Conservation (phyloP, 2,329 filamentous ascomycete genomes). For the Nigrospora osmanthi region DNA sequence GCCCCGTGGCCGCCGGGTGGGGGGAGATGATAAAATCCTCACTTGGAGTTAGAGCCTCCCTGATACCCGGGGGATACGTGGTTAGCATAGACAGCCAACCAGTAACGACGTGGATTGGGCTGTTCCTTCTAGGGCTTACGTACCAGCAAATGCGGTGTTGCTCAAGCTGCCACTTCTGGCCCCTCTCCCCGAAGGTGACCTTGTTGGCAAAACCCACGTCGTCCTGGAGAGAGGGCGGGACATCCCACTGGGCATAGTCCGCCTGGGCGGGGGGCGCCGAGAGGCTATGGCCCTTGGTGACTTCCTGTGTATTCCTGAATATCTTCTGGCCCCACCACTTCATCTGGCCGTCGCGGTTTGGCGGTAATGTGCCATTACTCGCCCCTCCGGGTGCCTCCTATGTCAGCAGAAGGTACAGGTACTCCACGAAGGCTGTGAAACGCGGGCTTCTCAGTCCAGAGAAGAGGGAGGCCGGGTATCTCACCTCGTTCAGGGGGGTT, state of each 20-base stretch:
- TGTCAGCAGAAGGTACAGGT: too few species aligned
- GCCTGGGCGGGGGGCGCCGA: constrained; percentile 46
- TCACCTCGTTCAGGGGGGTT: constrained; percentile 32
- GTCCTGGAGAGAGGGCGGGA: constrained; percentile 43
- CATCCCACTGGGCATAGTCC: constrained; percentile 57
- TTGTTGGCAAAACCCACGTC: constrained; percentile 50
- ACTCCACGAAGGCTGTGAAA: too few species aligned
- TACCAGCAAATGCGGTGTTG: constrained; percentile 62
- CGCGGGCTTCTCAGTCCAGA: too few species aligned
- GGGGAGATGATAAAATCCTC: constrained; percentile 57
- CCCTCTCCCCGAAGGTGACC: constrained; percentile 51
- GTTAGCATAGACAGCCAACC: background rate
- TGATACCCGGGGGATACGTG: constrained; percentile 18
- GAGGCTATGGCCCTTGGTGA: constrained; percentile 42
- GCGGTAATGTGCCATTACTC: constrained; percentile 46
- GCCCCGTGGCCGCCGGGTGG: constrained; percentile 38
- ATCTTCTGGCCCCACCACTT: constrained; percentile 56
- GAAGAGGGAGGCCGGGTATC: too few species aligned
- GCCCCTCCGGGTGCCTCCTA: too few species aligned
- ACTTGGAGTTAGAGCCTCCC: constrained; percentile 58
- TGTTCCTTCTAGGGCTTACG: constrained; percentile 12
- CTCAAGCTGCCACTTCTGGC: constrained; percentile 47
- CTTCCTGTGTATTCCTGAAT: constrained; percentile 45
- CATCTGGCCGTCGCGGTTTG: constrained; percentile 37
- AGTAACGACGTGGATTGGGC: too few species aligned